Evolutionary conservation across 495 filamentous ascomycete genomes (phyloP).

Genomic region (Hypoxylon trugodes): DNA sequence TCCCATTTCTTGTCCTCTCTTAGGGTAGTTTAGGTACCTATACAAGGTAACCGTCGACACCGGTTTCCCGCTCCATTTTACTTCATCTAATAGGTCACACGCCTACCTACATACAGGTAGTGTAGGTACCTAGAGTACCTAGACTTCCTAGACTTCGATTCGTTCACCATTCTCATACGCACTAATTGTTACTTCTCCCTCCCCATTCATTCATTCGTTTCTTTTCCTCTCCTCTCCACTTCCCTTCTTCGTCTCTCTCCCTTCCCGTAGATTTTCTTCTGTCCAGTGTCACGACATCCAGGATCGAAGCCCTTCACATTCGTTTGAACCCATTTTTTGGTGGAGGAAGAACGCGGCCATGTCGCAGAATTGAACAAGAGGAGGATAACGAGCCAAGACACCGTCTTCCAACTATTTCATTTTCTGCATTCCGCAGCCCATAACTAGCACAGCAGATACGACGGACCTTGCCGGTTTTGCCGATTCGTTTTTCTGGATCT

Average conservation of each 20-base stretch:
- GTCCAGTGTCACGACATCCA: conserved; percentile 10
- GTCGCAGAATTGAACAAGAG: conserved; percentile 27
- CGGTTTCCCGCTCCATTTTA: conserved; percentile 16
- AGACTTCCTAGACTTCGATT: conserved; percentile 25
- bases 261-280: conserved; percentile 3
- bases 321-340: conserved; percentile 28
- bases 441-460: conserved; percentile 17
- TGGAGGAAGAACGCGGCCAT: conserved; percentile 24
- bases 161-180: background rate
- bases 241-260: background rate
- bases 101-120: too few species aligned
- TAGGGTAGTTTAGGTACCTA: background rate
- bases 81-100: conserved; percentile 29
- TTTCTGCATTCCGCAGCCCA: conserved; percentile 17
- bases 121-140: too few species aligned
- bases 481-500: background rate
- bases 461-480: conserved; percentile 21
- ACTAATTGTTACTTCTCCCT: background rate
- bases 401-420: conserved; percentile 9
- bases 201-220: conserved; percentile 14
- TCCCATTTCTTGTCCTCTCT: conserved; percentile 21
- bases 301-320: conserved; percentile 22
- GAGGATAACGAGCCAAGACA: conserved; percentile 27
- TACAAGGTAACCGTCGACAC: background rate
- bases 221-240: background rate